These are phyloP conservation scores for Cladophialophora exuberans DNA, from an alignment of 2,329 filamentous ascomycete genomes.

Conservation along the genomic window DNA sequence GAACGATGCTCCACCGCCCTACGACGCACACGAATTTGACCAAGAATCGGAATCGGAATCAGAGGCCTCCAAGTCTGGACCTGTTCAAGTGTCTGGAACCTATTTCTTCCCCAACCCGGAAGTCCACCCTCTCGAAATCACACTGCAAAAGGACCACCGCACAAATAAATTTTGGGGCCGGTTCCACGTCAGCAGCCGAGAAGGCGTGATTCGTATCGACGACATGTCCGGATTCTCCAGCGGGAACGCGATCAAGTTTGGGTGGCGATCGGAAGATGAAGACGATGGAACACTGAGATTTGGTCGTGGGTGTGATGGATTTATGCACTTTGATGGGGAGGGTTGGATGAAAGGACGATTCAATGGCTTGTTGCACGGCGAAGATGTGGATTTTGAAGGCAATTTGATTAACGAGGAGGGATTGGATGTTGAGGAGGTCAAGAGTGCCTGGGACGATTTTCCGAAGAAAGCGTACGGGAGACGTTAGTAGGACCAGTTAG, in stretches of 20 bases:
- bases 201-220: constrained; percentile 19
- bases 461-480: constrained; percentile 23
- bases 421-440: constrained; percentile 12
- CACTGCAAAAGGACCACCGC: constrained; percentile 8
- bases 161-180: constrained; percentile 20
- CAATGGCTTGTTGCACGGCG: constrained; percentile 15
- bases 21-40: constrained; percentile 18
- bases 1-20: constrained; percentile 18
- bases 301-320: constrained; percentile 24
- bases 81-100: constrained; percentile 20
- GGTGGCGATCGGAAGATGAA: constrained; percentile 19
- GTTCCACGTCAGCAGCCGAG: constrained; percentile 12
- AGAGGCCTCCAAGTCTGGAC: not conserved
- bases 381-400: constrained; percentile 21
- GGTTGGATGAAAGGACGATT: constrained; percentile 20
- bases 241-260: constrained; percentile 10
- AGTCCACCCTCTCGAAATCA: not conserved
- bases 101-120: constrained; percentile 13
- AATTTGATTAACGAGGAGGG: constrained; percentile 8
- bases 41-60: not conserved
- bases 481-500: not conserved
- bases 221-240: constrained; percentile 5
- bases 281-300: constrained; percentile 17
- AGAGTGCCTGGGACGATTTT: constrained; percentile 23
- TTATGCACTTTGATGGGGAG: constrained; percentile 21